phyloP scores from a whole-genome alignment of 2,329 filamentous ascomycete species.

The Byssoonygena ceratinophila region DNA sequence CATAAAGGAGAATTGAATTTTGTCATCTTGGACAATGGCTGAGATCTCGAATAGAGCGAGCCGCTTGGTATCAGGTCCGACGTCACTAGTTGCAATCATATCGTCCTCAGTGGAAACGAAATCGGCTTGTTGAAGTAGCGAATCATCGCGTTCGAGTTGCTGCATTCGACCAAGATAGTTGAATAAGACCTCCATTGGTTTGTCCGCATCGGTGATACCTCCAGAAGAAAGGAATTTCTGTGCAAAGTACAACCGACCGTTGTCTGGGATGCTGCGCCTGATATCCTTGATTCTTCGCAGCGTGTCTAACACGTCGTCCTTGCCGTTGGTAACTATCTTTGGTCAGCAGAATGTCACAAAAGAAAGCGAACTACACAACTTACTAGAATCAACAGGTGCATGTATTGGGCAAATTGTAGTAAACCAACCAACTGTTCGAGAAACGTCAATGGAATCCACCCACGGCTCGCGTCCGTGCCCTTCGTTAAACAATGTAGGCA shows the following conservation, averaged over 20 bases:
- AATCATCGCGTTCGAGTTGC: slow-evolving; percentile 37
- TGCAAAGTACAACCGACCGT: slow-evolving; percentile 30
- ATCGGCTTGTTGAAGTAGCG: slow-evolving; percentile 35
- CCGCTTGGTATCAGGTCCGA: slow-evolving; percentile 35
- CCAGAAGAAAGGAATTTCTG: slow-evolving; percentile 24
- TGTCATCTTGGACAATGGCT: slow-evolving; percentile 39
- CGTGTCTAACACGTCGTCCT: slow-evolving; percentile 23
- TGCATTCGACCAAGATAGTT: slow-evolving; percentile 32
- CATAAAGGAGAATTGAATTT: slow-evolving; percentile 40
- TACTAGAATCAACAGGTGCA: slow-evolving; percentile 20
- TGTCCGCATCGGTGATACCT: slow-evolving; percentile 25
- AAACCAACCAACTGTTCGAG: slow-evolving; percentile 43
- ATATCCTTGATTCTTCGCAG: slow-evolving; percentile 32
- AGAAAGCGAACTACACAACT: not conserved
- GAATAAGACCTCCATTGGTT: slow-evolving; percentile 35
- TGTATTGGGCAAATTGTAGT: slow-evolving; percentile 40
- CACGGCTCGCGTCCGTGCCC: slow-evolving; percentile 42
- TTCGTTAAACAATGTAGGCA: slow-evolving; percentile 41
- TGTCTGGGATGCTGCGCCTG: slow-evolving; percentile 25
- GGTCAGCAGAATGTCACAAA: not conserved
- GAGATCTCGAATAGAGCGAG: slow-evolving; percentile 44
- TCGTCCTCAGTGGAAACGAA: slow-evolving; percentile 25
- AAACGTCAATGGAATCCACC: slow-evolving; percentile 36
- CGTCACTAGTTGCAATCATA: slow-evolving; percentile 33
- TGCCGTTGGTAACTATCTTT: not conserved